phyloP scores from a whole-genome alignment of 75 land plant genomes.

The Pinus taeda region DNA sequence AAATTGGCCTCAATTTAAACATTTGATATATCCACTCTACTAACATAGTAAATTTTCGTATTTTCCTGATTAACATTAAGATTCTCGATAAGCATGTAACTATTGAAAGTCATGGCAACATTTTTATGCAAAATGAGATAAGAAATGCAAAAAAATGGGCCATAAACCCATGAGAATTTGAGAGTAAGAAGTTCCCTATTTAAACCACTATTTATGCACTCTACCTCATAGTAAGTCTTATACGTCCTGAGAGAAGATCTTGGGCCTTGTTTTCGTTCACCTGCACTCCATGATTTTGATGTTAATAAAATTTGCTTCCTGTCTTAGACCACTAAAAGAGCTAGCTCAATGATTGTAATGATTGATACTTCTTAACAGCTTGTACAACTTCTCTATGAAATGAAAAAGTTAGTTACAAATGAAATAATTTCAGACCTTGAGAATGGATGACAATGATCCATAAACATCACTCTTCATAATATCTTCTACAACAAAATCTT shows the following conservation, averaged over 20 bases:
- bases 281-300: constrained; percentile 28
- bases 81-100: no score
- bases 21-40: no score
- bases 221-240: constrained; percentile 64
- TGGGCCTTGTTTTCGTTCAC: constrained; percentile 68
- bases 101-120: no score
- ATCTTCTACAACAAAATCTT: constrained; percentile 77
- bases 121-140: no score
- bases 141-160: no score
- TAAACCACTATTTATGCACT: neutral
- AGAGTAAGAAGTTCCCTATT: neutral
- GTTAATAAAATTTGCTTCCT: neutral
- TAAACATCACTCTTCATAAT: constrained; percentile 91
- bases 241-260: constrained; percentile 40
- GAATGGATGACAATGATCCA: constrained; percentile 87
- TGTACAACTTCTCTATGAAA: constrained; percentile 1
- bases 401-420: neutral
- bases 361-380: neutral
- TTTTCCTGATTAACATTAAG: no score
- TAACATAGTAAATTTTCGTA: no score
- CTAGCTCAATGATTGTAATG: neutral
- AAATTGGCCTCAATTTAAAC: no score
- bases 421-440: constrained; percentile 53
- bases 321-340: constrained; percentile 1
- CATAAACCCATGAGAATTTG: no score